Base-by-base conservation (phyloP, 768 basidiomycete genomes). In the Boletus rex-veris region DNA sequence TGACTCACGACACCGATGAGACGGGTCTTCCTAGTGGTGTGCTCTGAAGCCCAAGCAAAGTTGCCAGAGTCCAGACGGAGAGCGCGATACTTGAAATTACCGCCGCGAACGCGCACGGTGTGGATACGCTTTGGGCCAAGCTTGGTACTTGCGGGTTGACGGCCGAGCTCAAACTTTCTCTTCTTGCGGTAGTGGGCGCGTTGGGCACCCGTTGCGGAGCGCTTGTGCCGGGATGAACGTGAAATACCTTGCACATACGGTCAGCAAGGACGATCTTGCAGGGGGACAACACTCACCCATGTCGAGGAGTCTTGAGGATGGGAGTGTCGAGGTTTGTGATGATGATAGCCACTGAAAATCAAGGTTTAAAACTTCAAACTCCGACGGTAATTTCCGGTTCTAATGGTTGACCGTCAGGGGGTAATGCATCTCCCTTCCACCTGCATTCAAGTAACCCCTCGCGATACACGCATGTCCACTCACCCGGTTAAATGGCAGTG, bases 81-180 rank as follows among this genome's bases (percentile, higher is more conserved):
- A 48, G 97, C 97, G 63, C 97, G 87, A 80, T 85, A 86, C 76
- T 99, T 99, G 73, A 83, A 60, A 80, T 94, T 98, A 54, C 97
- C 97, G 59, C 97, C 97, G 68, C 97, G 91, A 37, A 88, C 87
- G 68, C 97, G 91, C 59, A 99, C 94, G 51, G 84, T 82, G 79
- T 98, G 97, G 66, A 99, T 78, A 57, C 97, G 91, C 80, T 98
- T 98, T 51, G 87, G 69, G 47, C 97, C 95, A 61, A 99, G 86
- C 80, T 92, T 98, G 71, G 97, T 99, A 83, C 79, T 93, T 63
- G 97, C 97, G 54, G 97, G 80, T 73, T 98, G 97, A 72, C 97
- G 93, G 72, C 96, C 97, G 68, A 98, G 86, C 83, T 99, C 97
- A 77, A 98, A 98, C 80, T 98, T 98, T 88, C 97, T 87, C 92